phyloP scores from a whole-genome alignment of 2,329 filamentous ascomycete genomes.

The Penicillium hordei region DNA sequence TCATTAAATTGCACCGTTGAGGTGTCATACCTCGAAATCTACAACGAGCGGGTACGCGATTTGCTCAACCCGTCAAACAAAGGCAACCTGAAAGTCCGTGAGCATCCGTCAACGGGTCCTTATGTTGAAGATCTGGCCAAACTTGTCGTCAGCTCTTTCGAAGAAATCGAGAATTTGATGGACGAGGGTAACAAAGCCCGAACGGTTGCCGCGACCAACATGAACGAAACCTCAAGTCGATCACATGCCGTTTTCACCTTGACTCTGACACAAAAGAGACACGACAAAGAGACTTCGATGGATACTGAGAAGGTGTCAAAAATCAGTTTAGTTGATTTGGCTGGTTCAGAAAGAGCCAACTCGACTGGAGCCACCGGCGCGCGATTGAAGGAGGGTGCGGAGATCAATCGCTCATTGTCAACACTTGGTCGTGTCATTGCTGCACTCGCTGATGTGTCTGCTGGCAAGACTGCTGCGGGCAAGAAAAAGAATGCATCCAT shows the following conservation, averaged over 20 bases:
- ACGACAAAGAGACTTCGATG: slow-evolving; percentile 91
- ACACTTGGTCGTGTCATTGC: slow-evolving; percentile 97
- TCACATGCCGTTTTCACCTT: slow-evolving; percentile 98
- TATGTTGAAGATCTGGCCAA: slow-evolving; percentile 98
- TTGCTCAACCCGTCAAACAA: slow-evolving; percentile 93
- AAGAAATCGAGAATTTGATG: slow-evolving; percentile 97
- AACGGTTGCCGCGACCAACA: slow-evolving; percentile 97
- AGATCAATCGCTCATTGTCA: slow-evolving; percentile 96
- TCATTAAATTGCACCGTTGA: slow-evolving; percentile 88
- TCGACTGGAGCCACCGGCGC: slow-evolving; percentile 96
- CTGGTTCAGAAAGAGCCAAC: slow-evolving; percentile 94
- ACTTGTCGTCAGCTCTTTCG: slow-evolving; percentile 85
- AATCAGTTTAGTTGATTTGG: slow-evolving; percentile 96
- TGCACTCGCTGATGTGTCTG: slow-evolving; percentile 84
- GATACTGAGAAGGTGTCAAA: slow-evolving; percentile 96
- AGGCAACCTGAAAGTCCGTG: slow-evolving; percentile 93
- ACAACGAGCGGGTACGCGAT: slow-evolving; percentile 96
- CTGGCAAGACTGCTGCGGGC: slow-evolving; percentile 62
- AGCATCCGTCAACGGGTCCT: slow-evolving; percentile 94
- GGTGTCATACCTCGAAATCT: slow-evolving; percentile 98
- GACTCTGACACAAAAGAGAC: slow-evolving; percentile 89
- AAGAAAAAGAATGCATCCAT: slow-evolving; percentile 73
- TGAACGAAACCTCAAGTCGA: slow-evolving; percentile 99
- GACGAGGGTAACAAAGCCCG: slow-evolving; percentile 98
- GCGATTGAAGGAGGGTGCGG: slow-evolving; percentile 92